These are phyloP conservation scores for Epichloe aotearoae DNA, from an alignment of 2,329 filamentous ascomycete genomes.

Conservation along the genomic window DNA sequence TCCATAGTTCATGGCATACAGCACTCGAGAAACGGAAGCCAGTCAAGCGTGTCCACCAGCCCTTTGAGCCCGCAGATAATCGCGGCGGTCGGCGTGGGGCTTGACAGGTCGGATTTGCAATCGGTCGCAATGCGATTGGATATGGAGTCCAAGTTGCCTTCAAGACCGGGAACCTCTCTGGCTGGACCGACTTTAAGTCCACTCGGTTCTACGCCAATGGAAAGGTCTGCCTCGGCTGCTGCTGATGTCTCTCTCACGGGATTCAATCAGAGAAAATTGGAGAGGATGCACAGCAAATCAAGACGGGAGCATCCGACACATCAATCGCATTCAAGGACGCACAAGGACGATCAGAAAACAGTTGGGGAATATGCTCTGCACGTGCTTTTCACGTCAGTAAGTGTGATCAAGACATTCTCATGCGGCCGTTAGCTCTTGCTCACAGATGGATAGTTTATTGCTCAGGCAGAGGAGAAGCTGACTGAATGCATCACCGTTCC, in stretches of 20 bases:
- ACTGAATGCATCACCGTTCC: conserved; percentile 72
- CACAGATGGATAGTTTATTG: conserved; percentile 54
- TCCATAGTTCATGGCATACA: conserved; percentile 96
- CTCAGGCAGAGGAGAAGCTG: conserved; percentile 92
- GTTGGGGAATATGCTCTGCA: conserved; percentile 97
- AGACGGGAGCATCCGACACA: conserved; percentile 62
- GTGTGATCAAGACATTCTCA: conserved; percentile 15
- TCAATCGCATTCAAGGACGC: conserved; percentile 60
- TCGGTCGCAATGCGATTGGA: conserved; percentile 31
- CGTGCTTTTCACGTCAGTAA: conserved; percentile 83
- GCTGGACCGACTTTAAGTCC: conserved; percentile 23
- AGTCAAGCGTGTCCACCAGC: conserved; percentile 64
- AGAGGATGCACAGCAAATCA: conserved; percentile 52
- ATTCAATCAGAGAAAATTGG: conserved; percentile 37
- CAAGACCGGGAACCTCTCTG: conserved; percentile 34
- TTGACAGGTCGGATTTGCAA: conserved; percentile 40
- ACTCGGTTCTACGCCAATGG: conserved; percentile 18
- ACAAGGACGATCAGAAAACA: conserved; percentile 69
- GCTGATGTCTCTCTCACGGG: conserved; percentile 30
- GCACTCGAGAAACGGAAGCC: conserved; percentile 81
- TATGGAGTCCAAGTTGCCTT: conserved; percentile 23
- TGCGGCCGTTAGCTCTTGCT: conserved; percentile 7
- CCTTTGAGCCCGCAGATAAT: conserved; percentile 83
- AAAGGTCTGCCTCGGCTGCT: conserved; percentile 32
- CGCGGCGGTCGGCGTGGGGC: conserved; percentile 47